Conservation (phyloP, 768 basidiomycete genomes). For the Saitozyma podzolica region DNA sequence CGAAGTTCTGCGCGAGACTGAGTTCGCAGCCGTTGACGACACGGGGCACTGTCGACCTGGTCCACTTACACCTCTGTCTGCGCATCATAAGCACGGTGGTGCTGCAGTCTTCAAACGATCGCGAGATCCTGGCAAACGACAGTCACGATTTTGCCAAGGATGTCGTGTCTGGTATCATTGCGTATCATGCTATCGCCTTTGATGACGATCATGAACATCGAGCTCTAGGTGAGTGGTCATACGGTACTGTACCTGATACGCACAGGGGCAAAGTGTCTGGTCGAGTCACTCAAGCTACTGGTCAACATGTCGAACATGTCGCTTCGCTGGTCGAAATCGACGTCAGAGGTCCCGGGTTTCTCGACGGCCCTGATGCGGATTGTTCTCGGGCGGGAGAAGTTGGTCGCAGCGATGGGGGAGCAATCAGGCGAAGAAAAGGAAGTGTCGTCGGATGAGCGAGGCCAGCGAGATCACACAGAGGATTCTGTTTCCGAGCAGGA, state of each 20-base stretch:
- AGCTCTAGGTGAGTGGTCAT: background rate
- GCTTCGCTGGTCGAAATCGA: constrained; percentile 1
- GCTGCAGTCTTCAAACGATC: background rate
- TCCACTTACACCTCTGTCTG: background rate
- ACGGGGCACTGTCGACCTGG: constrained; percentile 1
- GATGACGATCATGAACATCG: background rate
- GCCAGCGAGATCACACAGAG: background rate
- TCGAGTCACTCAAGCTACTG: constrained; percentile 12
- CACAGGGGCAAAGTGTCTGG: background rate
- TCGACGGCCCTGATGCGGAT: constrained; percentile 2
- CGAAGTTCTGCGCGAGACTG: background rate
- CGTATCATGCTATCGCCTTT: background rate
- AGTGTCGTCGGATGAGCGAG: background rate
- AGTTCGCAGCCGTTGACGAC: background rate
- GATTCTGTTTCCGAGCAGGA: constrained; percentile 2
- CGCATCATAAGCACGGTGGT: too few species aligned
- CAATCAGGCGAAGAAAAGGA: background rate
- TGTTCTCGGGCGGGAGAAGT: constrained; percentile 2
- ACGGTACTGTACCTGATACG: background rate
- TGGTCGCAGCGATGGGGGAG: background rate
- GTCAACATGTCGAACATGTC: constrained; percentile 11
- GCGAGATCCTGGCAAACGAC: background rate
- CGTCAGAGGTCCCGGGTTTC: background rate
- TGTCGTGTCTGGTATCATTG: constrained; percentile 3
- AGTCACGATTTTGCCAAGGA: background rate